Base-by-base conservation (phyloP, 2,329 filamentous ascomycete genomes). In the Fusarium praegraminearum region DNA sequence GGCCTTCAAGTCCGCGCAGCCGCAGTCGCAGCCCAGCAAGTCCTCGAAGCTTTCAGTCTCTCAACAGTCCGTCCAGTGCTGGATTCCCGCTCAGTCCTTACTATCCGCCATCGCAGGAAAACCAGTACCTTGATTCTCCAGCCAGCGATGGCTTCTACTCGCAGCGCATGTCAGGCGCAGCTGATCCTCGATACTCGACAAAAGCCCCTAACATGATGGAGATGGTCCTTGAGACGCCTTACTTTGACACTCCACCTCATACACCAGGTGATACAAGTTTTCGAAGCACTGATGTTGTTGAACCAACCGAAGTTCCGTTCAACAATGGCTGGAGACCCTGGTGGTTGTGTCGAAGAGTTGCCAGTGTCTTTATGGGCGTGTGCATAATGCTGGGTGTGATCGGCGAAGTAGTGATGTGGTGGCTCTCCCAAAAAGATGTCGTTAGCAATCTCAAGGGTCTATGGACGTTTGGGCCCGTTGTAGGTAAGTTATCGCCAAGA, bases 401-500 rank as follows among this genome's bases (percentile, higher is more conserved):
- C 7, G 67, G 72, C 6, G 75, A 76, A 44, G 60, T 74, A n/a
- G 63, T 75, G 2, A 67, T 64, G 60, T 74, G 72, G 66, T 56
- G 66, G 44, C 62, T 76, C 15, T 74, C 71, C 11, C 62, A 61
- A 33, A 59, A 65, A 7, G 59, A 70, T 49, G 58, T 68, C 28
- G 58, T 68, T 36, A 65, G 56, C 40, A 61, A 33, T 22, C n/a
- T 68, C 35, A 59, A 65, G 50, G 75, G 73, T 33, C 38, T 75
- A 16, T 77, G 75, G 75, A 76, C 69, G 10, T 77, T 76, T 65
- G 71, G 69, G 10, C 75, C 75, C 9, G 65, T 76, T 43, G 54
- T 75, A 53, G 69, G 75, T 76, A 53, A 76, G 75, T 70, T 45
- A 58, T 65, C 62, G 43, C 32, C 46, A 59, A 41, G 50, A 44